Percentiles rank a stretch among this genome's conserved stretches.
Conservation (phyloP, 78 protist species). For the Goniomonas avonlea region DNA sequence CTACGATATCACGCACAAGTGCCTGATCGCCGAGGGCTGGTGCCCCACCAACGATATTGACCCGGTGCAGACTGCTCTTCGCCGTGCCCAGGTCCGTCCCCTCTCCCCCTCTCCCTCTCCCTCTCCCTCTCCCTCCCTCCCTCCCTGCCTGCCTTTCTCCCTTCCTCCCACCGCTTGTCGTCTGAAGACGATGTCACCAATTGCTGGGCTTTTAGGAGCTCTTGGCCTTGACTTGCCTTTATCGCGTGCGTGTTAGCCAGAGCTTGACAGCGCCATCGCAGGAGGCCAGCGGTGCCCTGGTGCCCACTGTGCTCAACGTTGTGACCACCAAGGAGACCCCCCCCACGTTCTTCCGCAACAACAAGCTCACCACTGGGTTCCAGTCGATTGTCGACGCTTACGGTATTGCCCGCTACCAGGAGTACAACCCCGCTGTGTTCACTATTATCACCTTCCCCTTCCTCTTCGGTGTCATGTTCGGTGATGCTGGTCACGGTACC, state of each 20-base stretch:
- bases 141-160: no score
- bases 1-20: constrained; percentile 51
- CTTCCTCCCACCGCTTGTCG: no score
- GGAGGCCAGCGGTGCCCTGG: constrained; percentile 19
- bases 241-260: not conserved
- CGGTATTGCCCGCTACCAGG: constrained; percentile 92
- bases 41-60: constrained; percentile 21
- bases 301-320: constrained; percentile 56
- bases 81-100: not conserved
- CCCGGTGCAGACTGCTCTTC: constrained; percentile 28
- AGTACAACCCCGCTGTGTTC: constrained; percentile 56
- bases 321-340: constrained; percentile 62
- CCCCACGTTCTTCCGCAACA: constrained; percentile 85
- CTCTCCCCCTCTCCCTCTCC: no score
- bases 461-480: constrained; percentile 99
- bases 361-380: constrained; percentile 64
- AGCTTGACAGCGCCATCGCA: not conserved
- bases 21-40: constrained; percentile 85
- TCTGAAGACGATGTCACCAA: no score
- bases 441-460: constrained; percentile 98
- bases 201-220: no score
- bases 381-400: constrained; percentile 90
- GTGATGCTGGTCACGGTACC: constrained; percentile 98
- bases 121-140: no score
- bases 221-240: no score